These are phyloP conservation scores for Trametes punicea DNA, from an alignment of 768 basidiomycete species.

Conservation along the genomic window DNA sequence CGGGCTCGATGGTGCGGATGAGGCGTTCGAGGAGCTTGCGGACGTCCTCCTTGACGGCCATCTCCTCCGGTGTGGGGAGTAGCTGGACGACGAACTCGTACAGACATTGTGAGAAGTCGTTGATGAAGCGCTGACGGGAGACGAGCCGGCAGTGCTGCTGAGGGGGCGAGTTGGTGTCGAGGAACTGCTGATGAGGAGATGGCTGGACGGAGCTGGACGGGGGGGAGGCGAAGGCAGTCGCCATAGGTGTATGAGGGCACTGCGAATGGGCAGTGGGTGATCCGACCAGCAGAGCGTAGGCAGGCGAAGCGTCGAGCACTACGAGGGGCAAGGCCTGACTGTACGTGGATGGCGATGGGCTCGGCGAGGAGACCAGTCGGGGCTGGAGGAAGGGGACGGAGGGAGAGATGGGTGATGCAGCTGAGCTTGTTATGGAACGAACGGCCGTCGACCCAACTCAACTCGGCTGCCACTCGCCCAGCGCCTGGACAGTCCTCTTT, in stretches of 20 bases:
- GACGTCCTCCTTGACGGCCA: conserved; percentile 94
- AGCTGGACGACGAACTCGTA: conserved; percentile 94
- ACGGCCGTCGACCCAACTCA: background rate
- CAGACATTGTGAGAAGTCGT: conserved; percentile 84
- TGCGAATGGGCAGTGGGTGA: conserved; percentile 9
- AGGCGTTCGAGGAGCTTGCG: conserved; percentile 91
- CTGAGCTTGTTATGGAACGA: conserved; percentile 16
- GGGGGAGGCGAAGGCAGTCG: conserved; percentile 21
- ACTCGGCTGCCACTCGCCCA: conserved; percentile 2
- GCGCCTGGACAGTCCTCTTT: background rate
- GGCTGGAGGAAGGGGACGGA: background rate
- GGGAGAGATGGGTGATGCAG: conserved; percentile 9
- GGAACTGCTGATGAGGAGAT: conserved; percentile 19
- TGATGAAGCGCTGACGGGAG: conserved; percentile 62
- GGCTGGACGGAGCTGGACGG: conserved; percentile 15
- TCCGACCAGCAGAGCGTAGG: conserved; percentile 21
- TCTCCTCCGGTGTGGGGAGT: conserved; percentile 84
- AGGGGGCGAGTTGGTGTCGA: conserved; percentile 17
- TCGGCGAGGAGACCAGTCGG: background rate
- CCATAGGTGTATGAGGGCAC: conserved; percentile 15
- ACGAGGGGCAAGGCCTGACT: background rate
- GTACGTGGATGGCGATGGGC: background rate
- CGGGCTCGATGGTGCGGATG: conserved; percentile 91
- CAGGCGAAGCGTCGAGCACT: background rate
- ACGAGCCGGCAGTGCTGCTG: conserved; percentile 24